Evolutionary conservation across 352 stramenopile genomes (phyloP), one percentile per base, ranked within the genome.

Genomic region (Phytophthora tentaculata): DNA sequence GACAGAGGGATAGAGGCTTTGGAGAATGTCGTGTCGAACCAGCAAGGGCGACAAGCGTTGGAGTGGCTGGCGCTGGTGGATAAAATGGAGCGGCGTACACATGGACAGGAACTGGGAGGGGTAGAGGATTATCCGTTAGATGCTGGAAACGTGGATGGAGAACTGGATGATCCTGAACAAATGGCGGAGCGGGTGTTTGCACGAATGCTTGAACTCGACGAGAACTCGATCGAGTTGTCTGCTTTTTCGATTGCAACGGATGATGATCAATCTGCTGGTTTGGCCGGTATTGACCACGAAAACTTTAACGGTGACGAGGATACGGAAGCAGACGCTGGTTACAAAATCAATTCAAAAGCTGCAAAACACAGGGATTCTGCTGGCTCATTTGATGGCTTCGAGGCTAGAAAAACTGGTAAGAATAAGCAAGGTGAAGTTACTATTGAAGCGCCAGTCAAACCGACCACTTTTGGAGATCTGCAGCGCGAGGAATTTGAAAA

Each of bases 41-140:
- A 77, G 16, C 65, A 83, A 22, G 83, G 79, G 7, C 64, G 78
- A 37, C 65, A 81, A 23, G 79, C 75, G 2, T 50, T 94, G 24
- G 65, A 86, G 44, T 91, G 82, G 82, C 64, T 94, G 3, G 60
- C 72, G 6, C 48, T 79, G 9, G 56, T 89, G n/a, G 77, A 92
- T 53, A 76, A 77, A n/a, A 69, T 75, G 20, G 69, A 80, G 19
- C 66, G 81, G 13, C 52, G 59, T 13, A 64, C 69, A 22, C 39
- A 51, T 55, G 66, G 50, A 28, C 20, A 64, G 10, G 28, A 74
- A n/a, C 19, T 69, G 28, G 55, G 43, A 53, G 57, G 47, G 23
- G 56, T 47, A 24, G 32, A 76, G 1, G 41, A 63, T 22, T 52
- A 61, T 53, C 14, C 9, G 9, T 37, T 68, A 7, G 22, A 59